phyloP scores from a whole-genome alignment of 2,329 filamentous ascomycete species.

The Neonectria magnoliae region DNA sequence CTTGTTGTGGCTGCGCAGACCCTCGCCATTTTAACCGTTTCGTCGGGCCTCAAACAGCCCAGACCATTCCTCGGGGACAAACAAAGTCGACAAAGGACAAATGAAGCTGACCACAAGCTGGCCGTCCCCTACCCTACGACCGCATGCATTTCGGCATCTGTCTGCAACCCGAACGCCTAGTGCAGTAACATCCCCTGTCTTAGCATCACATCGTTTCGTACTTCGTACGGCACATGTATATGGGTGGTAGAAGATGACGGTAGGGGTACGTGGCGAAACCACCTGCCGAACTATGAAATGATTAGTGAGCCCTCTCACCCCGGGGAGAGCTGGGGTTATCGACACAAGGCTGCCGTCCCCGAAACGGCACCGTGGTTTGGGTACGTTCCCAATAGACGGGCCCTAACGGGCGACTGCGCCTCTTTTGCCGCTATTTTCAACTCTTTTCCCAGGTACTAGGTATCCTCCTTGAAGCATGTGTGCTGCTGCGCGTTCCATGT shows the following conservation, averaged over 20 bases:
- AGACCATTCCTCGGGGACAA: conserved; percentile 12
- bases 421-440: conserved; percentile 23
- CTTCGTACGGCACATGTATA: conserved; percentile 5
- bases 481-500: conserved; percentile 22
- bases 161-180: conserved; percentile 5
- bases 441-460: conserved; percentile 3
- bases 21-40: conserved; percentile 17
- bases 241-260: conserved; percentile 18
- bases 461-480: conserved; percentile 19
- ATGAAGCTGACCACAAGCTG: conserved; percentile 4
- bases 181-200: conserved; percentile 1
- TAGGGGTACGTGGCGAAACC: conserved; percentile 29
- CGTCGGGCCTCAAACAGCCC: conserved; percentile 1
- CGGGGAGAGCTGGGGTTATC: conserved; percentile 18
- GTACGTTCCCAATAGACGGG: conserved; percentile 14
- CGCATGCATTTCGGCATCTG: conserved; percentile 9
- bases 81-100: background rate
- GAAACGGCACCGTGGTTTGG: conserved; percentile 10
- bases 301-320: conserved; percentile 14
- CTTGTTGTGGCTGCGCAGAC: conserved; percentile 9
- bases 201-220: background rate
- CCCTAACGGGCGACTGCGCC: conserved; percentile 34
- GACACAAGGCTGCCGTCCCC: conserved; percentile 14
- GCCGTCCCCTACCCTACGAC: background rate
- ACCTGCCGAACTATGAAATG: conserved; percentile 28